Evolutionary conservation across 2,329 filamentous ascomycete genomes (phyloP).

Genomic region (Daldinia eschscholtzii): DNA sequence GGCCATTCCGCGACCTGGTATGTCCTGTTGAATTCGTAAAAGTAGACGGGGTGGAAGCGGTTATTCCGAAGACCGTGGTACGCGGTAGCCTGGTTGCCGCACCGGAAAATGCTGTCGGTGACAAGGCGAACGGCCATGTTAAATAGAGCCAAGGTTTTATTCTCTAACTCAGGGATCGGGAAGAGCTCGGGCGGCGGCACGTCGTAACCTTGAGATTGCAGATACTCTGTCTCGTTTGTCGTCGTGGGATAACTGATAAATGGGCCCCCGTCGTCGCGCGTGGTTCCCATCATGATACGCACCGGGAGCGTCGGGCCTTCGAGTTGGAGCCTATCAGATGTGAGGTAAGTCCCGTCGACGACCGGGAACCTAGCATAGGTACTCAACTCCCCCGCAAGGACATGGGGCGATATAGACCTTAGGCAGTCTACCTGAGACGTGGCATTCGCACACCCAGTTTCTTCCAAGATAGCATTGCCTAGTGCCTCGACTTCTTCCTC

Average conservation of each 20-base stretch:
- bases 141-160: background rate
- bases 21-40: constrained; percentile 71
- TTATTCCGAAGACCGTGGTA: constrained; percentile 51
- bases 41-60: constrained; percentile 65
- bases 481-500: constrained; percentile 50
- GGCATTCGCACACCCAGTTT: constrained; percentile 64
- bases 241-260: constrained; percentile 62
- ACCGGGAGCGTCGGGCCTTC: constrained; percentile 62
- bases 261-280: constrained; percentile 67
- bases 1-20: constrained; percentile 68
- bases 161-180: background rate
- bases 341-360: constrained; percentile 68
- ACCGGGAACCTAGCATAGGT: constrained; percentile 66
- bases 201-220: constrained; percentile 36
- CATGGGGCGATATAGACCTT: constrained; percentile 59
- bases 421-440: constrained; percentile 66
- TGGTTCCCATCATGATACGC: constrained; percentile 68
- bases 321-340: constrained; percentile 61
- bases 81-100: background rate
- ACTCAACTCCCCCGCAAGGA: constrained; percentile 55
- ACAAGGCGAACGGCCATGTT: background rate
- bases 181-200: background rate
- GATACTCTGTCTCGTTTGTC: constrained; percentile 52
- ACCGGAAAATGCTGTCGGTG: constrained; percentile 4
- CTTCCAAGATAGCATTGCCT: constrained; percentile 64